Base-by-base conservation (phyloP, 768 basidiomycete species). In the Boletus pseudo-olivaceus region DNA sequence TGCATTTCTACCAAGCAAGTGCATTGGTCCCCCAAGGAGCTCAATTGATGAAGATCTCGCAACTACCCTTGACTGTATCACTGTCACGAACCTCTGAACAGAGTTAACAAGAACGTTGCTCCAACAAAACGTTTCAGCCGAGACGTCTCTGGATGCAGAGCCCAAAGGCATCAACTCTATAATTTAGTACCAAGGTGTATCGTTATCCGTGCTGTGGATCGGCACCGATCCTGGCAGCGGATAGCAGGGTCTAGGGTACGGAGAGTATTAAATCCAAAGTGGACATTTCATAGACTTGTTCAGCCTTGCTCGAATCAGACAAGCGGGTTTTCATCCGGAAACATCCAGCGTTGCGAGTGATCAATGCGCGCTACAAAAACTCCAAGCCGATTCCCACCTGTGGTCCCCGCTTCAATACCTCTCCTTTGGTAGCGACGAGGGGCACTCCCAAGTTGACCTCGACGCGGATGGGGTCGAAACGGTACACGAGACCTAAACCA, bases 391-490 rank as follows among this genome's bases (percentile, higher is more conserved):
- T 80, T 4, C 92, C 92, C 27, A 91, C 81, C 69, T 90, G 90
- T 42, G 92, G 72, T 8, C 92, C 93, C 63, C 80, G 83, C 63
- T 82, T 77, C 51, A 71, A 62, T 9, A 82, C 83, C 68, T 91
- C 93, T 51, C 81, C 82, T 62, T 76, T 80, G 42, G 81, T 82
- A 2, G 83, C 81, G 3, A 86, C 79, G 4, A 97, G 75, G 6
- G 93, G 93, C 34, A 96, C 76, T 7, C 93, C 91, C 57, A 96
- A 81, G 68, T 95, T 96, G 54, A 92, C 75, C 70, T 97, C 94
- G 27, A 93, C 77, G n/a, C 94, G 78, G 19, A 92, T 77, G 5
- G 90, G 87, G 55, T 91, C 87, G 59, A 93, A 85, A 34, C 83
- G 78, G 65, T 93, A 95, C 32, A 95, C 80, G 15, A 97, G 72